Evolutionary conservation across 2,329 filamentous ascomycete species (phyloP), one percentile per base, ranked within the genome.

Genomic region (Beauveria asiatica): DNA sequence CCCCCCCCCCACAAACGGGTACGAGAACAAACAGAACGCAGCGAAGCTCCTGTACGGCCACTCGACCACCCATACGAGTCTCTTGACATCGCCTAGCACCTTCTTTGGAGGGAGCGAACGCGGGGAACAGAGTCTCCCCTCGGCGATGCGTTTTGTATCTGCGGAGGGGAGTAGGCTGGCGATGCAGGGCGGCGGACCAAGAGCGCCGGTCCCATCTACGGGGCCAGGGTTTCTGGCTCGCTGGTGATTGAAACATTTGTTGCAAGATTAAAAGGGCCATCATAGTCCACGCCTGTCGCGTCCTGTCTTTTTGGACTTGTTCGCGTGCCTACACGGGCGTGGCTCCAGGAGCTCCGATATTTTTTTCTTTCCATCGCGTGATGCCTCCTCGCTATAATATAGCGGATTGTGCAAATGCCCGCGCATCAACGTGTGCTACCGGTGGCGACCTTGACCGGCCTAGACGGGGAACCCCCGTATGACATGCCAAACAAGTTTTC

Each of bases 341-440:
- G 78, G 78, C 78, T 80, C 78, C 78, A 65, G 70, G 76, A 69
- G 78, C 69, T 76, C 77, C 78, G 65, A 79, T 74, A 79, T 78
- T 58, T 59, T 59, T 37, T 33, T 33, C 30, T 13, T 13, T 33
- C 30, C 11, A 9, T 9, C 39, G 4, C 41, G 39, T 52, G 48
- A 59, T 53, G 46, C 41, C n/a, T 37, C 27, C 16, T 44, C 19
- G 30, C 44, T n/a, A 30, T 52, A 30, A 10, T 9, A 8, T 30
- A 33, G 30, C 5, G 13, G 30, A 13, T 33, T 33, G 30, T 33
- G 30, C 30, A 33, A 5, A 3, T 33, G 30, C 4, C 10, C 4
- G 30, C 10, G 30, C 30, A 11, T 33, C 3, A 33, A 33, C 30
- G 30, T 33, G 30, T 33, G 30, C 30, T 33, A 33, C 10, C 30